Evolutionary conservation across 495 filamentous ascomycete genomes (phyloP).

Genomic region (Trichodelitschia bisporula): DNA sequence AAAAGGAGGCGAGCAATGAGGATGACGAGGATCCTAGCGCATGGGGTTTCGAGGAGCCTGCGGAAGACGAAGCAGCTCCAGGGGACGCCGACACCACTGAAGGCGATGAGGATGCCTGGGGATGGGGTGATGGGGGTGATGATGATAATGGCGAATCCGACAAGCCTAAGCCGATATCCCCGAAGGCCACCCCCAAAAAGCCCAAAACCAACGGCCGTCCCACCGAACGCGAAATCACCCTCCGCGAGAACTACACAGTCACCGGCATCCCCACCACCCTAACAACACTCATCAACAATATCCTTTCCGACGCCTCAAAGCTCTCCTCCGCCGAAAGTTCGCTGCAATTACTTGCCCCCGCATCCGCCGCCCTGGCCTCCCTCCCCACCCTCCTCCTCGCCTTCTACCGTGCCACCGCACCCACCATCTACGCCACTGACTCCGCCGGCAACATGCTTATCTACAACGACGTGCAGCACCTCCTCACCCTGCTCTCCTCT

Average conservation of each 20-base stretch:
- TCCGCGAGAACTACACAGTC: slow-evolving; percentile 70
- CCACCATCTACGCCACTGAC: slow-evolving; percentile 47
- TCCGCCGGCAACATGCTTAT: slow-evolving; percentile 64
- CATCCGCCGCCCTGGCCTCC: slow-evolving; percentile 48
- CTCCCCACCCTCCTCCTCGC: slow-evolving; percentile 68
- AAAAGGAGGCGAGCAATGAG: slow-evolving; percentile 9
- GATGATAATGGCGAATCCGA: slow-evolving; percentile 5
- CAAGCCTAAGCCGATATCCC: too few species aligned
- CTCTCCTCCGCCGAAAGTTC: slow-evolving; percentile 28
- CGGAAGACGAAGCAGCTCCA: slow-evolving; percentile 5
- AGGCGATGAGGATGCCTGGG: slow-evolving; percentile 32
- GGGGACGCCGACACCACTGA: slow-evolving; percentile 9
- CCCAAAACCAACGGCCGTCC: slow-evolving; percentile 2
- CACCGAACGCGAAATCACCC: slow-evolving; percentile 34
- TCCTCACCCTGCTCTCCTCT: slow-evolving; percentile 45
- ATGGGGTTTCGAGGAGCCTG: slow-evolving; percentile 36
- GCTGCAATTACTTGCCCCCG: slow-evolving; percentile 27
- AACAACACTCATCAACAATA: slow-evolving; percentile 38
- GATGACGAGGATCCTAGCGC: slow-evolving; percentile 41
- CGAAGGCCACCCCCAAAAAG: too few species aligned
- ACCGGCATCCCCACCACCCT: slow-evolving; percentile 64
- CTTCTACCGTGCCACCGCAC: slow-evolving; percentile 72
- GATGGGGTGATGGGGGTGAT: slow-evolving; percentile 38
- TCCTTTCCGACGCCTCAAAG: slow-evolving; percentile 42
- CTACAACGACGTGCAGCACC: slow-evolving; percentile 74